phyloP scores from a whole-genome alignment of 352 stramenopile species.

The Thraustotheca clavata region DNA sequence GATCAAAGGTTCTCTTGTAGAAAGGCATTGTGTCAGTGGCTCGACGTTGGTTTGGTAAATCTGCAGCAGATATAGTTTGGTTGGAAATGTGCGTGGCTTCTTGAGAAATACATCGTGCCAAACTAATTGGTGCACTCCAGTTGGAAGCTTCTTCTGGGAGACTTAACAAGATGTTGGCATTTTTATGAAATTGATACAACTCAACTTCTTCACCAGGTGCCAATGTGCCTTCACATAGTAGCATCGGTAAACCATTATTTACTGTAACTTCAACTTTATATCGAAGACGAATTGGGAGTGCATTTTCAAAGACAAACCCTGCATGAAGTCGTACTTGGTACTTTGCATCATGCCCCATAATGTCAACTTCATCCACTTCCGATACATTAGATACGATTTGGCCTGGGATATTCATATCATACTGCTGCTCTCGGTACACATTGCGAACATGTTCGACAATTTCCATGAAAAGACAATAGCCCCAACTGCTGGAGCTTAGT shows the following conservation, averaged over 20 bases:
- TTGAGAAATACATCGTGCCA: conserved; percentile 76
- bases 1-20: neutral
- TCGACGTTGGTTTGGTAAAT: conserved; percentile 11
- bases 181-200: conserved; percentile 75
- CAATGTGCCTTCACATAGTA: conserved; percentile 38
- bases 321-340: conserved; percentile 80
- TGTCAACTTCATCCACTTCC: conserved; percentile 29
- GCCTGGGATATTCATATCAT: conserved; percentile 49
- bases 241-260: neutral
- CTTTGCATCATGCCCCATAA: conserved; percentile 53
- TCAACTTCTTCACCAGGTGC: conserved; percentile 75
- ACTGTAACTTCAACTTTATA: conserved; percentile 51
- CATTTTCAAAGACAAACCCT: conserved; percentile 83
- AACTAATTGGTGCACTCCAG: conserved; percentile 56
- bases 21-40: conserved; percentile 20
- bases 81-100: conserved; percentile 47
- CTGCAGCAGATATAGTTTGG: conserved; percentile 16
- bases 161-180: conserved; percentile 56
- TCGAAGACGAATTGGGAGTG: conserved; percentile 74
- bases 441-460: conserved; percentile 76
- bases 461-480: conserved; percentile 82
- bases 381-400: neutral
- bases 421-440: conserved; percentile 81
- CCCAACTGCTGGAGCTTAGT: conserved; percentile 18
- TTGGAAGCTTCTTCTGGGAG: conserved; percentile 82